A percentile compares a stretch with the other conserved stretches of the same genome.
These are phyloP conservation scores for Castanopsis chinensis DNA, from an alignment of 306 rosid species.

Conservation along the genomic window DNA sequence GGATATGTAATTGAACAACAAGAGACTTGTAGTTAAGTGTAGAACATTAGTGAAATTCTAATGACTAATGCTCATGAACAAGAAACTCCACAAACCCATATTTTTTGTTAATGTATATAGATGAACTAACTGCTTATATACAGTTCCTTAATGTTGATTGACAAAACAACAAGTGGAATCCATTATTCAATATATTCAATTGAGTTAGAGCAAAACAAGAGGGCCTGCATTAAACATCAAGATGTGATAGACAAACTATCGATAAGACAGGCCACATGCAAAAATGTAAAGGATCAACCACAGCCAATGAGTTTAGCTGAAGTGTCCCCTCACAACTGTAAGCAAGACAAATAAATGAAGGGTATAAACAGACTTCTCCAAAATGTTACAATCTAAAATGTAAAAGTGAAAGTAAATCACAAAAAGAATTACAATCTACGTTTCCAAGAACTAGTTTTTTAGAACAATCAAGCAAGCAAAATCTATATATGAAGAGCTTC, in stretches of 20 bases:
- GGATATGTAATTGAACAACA: neutral
- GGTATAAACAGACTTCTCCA: neutral
- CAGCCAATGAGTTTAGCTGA: neutral
- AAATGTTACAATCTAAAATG: neutral
- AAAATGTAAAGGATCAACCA: neutral
- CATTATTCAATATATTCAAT: neutral
- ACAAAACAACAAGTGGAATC: neutral
- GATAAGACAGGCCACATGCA: neutral
- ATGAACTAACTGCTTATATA: neutral
- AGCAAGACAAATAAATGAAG: neutral
- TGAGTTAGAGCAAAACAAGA: neutral
- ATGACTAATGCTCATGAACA: neutral
- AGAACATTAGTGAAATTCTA: neutral
- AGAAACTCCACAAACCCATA: conserved; percentile 1
- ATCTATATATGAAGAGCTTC: neutral
- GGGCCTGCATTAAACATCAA: neutral
- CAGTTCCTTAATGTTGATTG: neutral
- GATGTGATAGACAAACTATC: neutral
- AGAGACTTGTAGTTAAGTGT: neutral
- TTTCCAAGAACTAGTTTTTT: neutral
- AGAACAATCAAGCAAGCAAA: neutral
- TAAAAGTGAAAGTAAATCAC: neutral
- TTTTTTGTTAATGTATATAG: neutral
- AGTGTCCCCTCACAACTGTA: too few relatives aligned
- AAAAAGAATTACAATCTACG: neutral